Evolutionary conservation across 345 rosid genomes (phyloP), one percentile per base, ranked within the genome.

Genomic region (Ceriops tagal): DNA sequence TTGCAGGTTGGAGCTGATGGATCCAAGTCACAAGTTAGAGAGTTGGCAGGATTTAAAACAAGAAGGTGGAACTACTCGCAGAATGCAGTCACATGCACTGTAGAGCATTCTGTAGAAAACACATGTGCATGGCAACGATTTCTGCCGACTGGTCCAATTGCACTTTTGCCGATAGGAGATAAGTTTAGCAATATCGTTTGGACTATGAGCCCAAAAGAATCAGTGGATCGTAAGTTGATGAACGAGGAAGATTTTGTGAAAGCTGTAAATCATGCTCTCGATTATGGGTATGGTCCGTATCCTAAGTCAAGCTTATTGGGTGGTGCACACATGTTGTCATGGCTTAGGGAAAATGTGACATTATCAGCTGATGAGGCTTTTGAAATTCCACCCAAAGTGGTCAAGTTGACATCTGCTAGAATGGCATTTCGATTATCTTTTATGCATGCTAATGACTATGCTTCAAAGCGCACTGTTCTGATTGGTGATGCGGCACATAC

Each of bases 401-500:
- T 89, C 62, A 89, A 86, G 83, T 77, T 91, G 83, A 84, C 87
- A 52, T 91, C 97, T 55, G 87, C 83, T 61, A 86, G 93, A 71
- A 87, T 92, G 96, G 83, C 83, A 77, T 93, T 93, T 76, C 96
- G 96, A 8, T 73, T 95, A 76, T 95, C 99, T 66, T 80, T 89
- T 62, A 83, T 61, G 85, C 96, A 95, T 57, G 96, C 96, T 18
- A 84, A 82, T 6, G 65, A 82, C 70, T 92, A 95, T 67, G 93
- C 78, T 20, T 76, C 96, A 9, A 87, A 77, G 61, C 93, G 82
- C 39, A 82, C 86, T 59, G 97, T 81, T 72, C 88, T 93, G 21
- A 61, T 91, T 16, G 98, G 98, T 53, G 99, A 90, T 83, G 97
- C 97, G 11, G 97, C 99, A 53, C 99, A 92, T 62, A 86, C 97